These are phyloP conservation scores for Claviceps sorghi DNA, from an alignment of 2,329 filamentous ascomycete genomes.

Conservation along the genomic window DNA sequence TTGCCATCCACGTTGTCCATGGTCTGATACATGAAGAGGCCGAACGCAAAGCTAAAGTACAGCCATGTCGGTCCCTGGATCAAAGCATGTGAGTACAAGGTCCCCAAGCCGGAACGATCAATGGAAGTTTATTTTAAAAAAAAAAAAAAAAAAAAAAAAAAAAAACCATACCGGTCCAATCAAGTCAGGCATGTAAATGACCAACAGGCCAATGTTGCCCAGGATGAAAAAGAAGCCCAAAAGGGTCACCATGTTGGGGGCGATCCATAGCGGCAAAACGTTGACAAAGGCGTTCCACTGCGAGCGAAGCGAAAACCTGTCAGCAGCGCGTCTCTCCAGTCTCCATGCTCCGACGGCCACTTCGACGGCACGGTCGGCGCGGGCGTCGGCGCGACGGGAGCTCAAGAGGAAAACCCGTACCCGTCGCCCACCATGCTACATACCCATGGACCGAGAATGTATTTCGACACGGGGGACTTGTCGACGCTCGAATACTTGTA, in stretches of 20 bases:
- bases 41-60: conserved; percentile 90
- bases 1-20: conserved; percentile 99
- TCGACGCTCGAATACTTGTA: conserved; percentile 98
- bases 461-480: conserved; percentile 84
- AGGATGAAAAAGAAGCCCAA: conserved; percentile 92
- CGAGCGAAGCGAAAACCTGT: conserved; percentile 6
- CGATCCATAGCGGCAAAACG: conserved; percentile 85
- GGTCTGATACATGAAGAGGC: conserved; percentile 96
- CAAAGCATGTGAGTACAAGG: not conserved
- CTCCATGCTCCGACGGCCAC: not conserved
- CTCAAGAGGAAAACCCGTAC: no score
- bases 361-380: not conserved
- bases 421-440: conserved; percentile 18
- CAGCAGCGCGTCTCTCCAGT: not conserved
- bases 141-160: no score
- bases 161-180: conserved; percentile 59
- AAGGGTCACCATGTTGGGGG: conserved; percentile 94
- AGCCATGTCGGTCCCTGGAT: conserved; percentile 70
- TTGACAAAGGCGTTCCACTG: conserved; percentile 97
- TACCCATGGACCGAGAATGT: conserved; percentile 93
- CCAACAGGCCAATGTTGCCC: conserved; percentile 59
- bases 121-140: not conserved
- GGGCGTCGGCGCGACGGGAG: no score
- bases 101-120: not conserved
- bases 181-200: conserved; percentile 75